Evolutionary conservation across 306 rosid species (phyloP), one percentile per base, ranked within the genome.

Genomic region (Senna siamea): DNA sequence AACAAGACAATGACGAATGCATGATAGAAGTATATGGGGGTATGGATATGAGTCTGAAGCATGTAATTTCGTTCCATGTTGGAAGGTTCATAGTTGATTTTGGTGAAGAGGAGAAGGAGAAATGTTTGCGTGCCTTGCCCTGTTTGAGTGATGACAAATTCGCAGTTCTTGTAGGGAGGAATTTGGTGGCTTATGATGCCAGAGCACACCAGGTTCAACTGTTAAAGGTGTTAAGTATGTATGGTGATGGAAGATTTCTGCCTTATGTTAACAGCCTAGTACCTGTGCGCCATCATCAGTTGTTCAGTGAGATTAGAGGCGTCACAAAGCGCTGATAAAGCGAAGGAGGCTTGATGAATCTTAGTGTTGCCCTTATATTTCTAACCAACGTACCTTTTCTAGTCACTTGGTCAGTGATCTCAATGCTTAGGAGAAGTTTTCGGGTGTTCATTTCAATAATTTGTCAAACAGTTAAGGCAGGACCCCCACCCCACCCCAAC

Each of bases 241-340:
- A 18, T 43, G 73, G 40, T 28, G 57, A 17, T 41, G 64, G 8
- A 14, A 65, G 20, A 51, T 82, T 32, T 74, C 38, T 82, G 28
- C 81, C 85, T 6, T 85, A 82, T 60, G 79, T 85, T 6, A 85
- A 85, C 64, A 82, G 74, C 68, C 76, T 85, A 9, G 81, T 44
- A 5, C 70, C 73, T 0, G 43, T 80, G 70, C 55, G 54, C 17
- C 72, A 37, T 61, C 59, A 51, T 52, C 55, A 12, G 8, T 40
- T 52, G 22, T 43, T 11, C 55, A 46, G 32, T 0, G 35, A 52
- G 74, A 52, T 70, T 7, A 7, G 19, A 23, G 3, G 7, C 22
- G 70, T 14, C 54, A 12, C 54, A 0, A 28, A 12, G 0, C 7
- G 0, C 30, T n/a, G n/a, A n/a, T n/a, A n/a, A n/a, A n/a, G n/a